Evolutionary conservation across 768 basidiomycete species (phyloP), one percentile per base, ranked within the genome.

Genomic region (Serendipita sp.): DNA sequence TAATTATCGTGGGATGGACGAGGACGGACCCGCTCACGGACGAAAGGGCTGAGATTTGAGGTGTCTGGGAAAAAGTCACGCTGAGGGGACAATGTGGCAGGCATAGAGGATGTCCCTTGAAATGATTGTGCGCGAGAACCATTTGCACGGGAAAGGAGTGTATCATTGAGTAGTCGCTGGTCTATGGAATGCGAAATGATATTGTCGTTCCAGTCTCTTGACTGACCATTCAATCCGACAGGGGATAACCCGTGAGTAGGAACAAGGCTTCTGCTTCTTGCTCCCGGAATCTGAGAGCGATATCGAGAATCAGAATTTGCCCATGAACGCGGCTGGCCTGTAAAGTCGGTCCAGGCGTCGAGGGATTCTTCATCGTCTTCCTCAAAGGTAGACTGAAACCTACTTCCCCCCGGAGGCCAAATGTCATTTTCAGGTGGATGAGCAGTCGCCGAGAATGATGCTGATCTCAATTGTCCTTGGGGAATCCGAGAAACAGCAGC

Each of bases 31-130:
- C 85, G 83, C 72, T 92, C 88, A 28, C 89, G 78, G n/a, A 88
- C 82, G 71, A 92, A 91, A 0, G 89, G 90, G 68, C 83, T 85
- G 81, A 89, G 87, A 72, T 91, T 91, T 35, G 88, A 86, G 46
- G 82, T 74, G 73, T 90, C 80, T 38, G 18, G 56, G 23, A 28
- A 35, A 28, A 35, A 16, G 35, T 35, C 56, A 8, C 47, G 54
- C 34, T 28, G 45, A 54, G 28, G 52, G 30, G 65, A 36, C 52
- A 44, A 56, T 35, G 36, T 36, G 32, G 34, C 56, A 18, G 47
- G 44, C 56, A 62, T 46, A 18, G 56, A 60, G 3, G 56, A 60
- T 8, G 56, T 60, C 8, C 56, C 56, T 34, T 60, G 56, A 30
- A 60, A 35, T 10, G 56, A 60, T n/a, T 60, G 56, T 32, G 56